Conservation (phyloP, 129 eudicot species). For the Flaveria brownii region DNA sequence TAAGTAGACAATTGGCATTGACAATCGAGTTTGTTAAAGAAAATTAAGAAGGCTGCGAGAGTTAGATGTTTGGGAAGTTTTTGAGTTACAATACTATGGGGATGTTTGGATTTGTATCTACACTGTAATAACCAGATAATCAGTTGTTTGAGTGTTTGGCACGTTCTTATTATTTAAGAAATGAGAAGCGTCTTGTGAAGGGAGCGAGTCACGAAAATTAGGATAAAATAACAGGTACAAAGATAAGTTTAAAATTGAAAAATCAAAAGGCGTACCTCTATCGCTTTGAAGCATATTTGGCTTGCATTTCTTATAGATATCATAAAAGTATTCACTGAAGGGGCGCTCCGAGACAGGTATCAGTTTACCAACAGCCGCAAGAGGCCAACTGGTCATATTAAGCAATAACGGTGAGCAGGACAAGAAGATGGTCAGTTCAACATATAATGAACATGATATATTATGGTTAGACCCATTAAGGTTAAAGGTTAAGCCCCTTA, state of each 20-base stretch:
- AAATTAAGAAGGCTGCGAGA: neutral
- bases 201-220: no score
- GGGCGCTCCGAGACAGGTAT: conserved; percentile 62
- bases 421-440: neutral
- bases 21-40: neutral
- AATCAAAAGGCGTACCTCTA: conserved; percentile 28
- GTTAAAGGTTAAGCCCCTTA: no score
- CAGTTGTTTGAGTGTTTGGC: conserved; percentile 2
- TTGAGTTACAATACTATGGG: neutral
- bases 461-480: neutral
- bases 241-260: neutral
- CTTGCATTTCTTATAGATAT: conserved; percentile 24
- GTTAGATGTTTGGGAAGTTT: neutral
- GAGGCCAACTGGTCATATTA: conserved; percentile 61
- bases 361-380: conserved; percentile 57
- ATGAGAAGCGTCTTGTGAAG: neutral
- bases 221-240: neutral
- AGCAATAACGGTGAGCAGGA: conserved; percentile 6
- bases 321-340: conserved; percentile 40
- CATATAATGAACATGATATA: neutral
- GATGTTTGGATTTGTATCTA: neutral
- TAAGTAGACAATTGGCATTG: neutral
- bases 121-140: neutral
- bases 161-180: neutral
- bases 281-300: conserved; percentile 22